Evolutionary conservation across 148 eudicot genomes (phyloP), one percentile per base, ranked within the genome.

Genomic region (Fagopyrum esculentum): DNA sequence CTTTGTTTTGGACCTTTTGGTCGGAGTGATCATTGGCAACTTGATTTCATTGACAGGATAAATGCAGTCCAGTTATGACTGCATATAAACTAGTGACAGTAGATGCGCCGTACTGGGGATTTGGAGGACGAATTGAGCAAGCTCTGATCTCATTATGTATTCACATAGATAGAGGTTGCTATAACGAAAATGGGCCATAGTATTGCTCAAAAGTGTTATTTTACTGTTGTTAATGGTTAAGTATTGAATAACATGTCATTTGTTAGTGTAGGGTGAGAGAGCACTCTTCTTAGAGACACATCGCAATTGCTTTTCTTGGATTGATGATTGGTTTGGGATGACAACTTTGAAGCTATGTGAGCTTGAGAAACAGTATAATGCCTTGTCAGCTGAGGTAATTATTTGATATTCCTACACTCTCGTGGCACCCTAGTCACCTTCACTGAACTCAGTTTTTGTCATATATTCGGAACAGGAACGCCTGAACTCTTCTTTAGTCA

Each of bases 21-120:
- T 57, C 22, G 9, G 5, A 19, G 8, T 22, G 63, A 57, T 57
- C 30, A 57, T 1, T 19, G 19, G 9, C 15, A 10, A 15, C 30
- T 61, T 61, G 15, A 61, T 61, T 13, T 9, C 10, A 60, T 61
- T 61, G 44, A 66, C 84, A 89, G 93, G 87, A 76, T 5, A 66
- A 60, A 17, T 85, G 89, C 75, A 74, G 78, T 55, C 93, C 89
- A 49, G 88, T 89, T 75, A 84, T 85, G 91, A 89, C 91, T 8
- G 91, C 93, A 12, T 89, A 89, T 87, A 89, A 89, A 69, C 77
- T 89, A 81, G 90, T 89, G 80, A 87, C 85, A 6, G 77, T 89
- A 47, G 90, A 89, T 78, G 89, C 79, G 45, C 93, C 90, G 6
- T 89, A 89, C 73, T 89, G 93, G 93, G 90, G 93, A 3, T 89